phyloP scores from a whole-genome alignment of 495 filamentous ascomycete species.

The Aspergillus conjunctus region DNA sequence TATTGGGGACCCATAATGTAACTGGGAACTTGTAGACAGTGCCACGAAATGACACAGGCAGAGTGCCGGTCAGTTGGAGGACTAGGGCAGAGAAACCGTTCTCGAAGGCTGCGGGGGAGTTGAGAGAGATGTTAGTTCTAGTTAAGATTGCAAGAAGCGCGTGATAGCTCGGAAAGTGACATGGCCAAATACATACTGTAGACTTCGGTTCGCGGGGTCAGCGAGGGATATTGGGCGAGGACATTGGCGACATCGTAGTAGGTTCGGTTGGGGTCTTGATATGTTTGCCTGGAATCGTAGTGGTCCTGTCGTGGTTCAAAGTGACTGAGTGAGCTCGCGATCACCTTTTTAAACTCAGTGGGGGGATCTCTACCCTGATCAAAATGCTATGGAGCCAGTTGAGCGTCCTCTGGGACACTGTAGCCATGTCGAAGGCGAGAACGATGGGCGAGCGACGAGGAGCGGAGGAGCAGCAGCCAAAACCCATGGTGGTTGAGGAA shows the following conservation, averaged over 20 bases:
- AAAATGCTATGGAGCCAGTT: slow-evolving; percentile 95
- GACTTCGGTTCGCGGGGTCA: slow-evolving; percentile 91
- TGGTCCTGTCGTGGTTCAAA: slow-evolving; percentile 68
- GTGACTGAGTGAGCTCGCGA: background rate
- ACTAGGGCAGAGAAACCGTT: slow-evolving; percentile 86
- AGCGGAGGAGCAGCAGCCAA: slow-evolving; percentile 5
- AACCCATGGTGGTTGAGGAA: background rate
- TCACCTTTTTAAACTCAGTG: background rate
- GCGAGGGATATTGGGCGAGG: slow-evolving; percentile 77
- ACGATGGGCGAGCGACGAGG: slow-evolving; percentile 15
- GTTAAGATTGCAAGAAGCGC: background rate
- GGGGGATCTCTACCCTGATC: slow-evolving; percentile 60
- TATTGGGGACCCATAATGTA: slow-evolving; percentile 92
- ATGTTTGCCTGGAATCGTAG: slow-evolving; percentile 84
- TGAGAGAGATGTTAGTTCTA: slow-evolving; percentile 10
- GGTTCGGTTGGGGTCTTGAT: slow-evolving; percentile 85
- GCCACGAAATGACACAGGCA: slow-evolving; percentile 87
- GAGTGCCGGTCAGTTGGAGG: slow-evolving; percentile 79
- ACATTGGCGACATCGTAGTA: slow-evolving; percentile 88
- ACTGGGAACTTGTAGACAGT: slow-evolving; percentile 89
- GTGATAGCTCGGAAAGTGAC: background rate
- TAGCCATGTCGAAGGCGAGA: slow-evolving; percentile 57
- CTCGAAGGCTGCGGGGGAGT: slow-evolving; percentile 68
- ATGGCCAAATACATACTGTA: slow-evolving; percentile 70
- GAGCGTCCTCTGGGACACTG: slow-evolving; percentile 83